Percentiles rank a stretch among this genome's conserved stretches.
phyloP scores from a whole-genome alignment of 768 basidiomycete genomes.

The Lentinula lateritia region DNA sequence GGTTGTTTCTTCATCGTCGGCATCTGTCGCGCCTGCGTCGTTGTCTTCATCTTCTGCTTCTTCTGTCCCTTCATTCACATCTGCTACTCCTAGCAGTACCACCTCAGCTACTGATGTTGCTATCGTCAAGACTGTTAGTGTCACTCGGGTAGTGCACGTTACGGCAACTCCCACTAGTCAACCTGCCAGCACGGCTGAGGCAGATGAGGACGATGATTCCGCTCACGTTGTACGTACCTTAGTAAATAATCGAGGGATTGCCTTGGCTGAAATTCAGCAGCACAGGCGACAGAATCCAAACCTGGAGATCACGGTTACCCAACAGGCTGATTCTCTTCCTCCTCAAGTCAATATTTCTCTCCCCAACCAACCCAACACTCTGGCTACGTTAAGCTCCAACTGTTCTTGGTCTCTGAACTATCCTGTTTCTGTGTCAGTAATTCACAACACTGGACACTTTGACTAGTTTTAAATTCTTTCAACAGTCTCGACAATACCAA shows the following conservation, averaged over 20 bases:
- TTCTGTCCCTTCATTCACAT: not conserved
- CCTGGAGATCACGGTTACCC: not conserved
- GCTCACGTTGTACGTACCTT: not conserved
- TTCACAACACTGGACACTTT: not conserved
- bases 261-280: not conserved
- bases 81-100: conserved; percentile 7
- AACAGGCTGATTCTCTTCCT: conserved; percentile 11
- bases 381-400: conserved; percentile 31
- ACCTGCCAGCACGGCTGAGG: conserved; percentile 5
- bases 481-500: conserved; percentile 63
- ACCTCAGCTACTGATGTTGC: conserved; percentile 5
- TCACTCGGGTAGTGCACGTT: conserved; percentile 7
- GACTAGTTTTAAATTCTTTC: not conserved
- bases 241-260: too few relatives aligned
- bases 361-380: conserved; percentile 27
- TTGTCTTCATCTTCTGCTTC: not conserved
- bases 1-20: not conserved
- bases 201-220: conserved; percentile 10
- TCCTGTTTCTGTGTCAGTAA: conserved; percentile 61
- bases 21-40: not conserved
- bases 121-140: conserved; percentile 11
- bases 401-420: conserved; percentile 65
- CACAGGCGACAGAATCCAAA: not conserved
- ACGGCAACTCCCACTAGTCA: not conserved
- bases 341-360: conserved; percentile 22